A percentile compares a stretch with the other conserved stretches of the same genome.
These are phyloP conservation scores for Aspergillus baeticus DNA, from an alignment of 495 filamentous ascomycete species.

Conservation along the genomic window DNA sequence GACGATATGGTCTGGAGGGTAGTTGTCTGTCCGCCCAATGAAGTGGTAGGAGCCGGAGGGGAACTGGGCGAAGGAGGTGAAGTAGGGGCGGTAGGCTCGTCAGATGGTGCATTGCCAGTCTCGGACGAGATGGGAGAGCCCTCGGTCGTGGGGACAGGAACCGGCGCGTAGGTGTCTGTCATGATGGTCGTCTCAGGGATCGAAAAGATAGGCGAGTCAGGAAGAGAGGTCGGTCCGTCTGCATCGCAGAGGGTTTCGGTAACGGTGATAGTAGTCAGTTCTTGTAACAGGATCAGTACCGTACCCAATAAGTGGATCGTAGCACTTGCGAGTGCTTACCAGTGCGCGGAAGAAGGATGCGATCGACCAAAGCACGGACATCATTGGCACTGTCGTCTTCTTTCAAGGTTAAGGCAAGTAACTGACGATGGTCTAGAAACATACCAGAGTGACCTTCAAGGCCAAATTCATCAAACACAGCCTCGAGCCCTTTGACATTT, in stretches of 20 bases:
- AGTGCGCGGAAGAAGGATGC: slow-evolving; percentile 7
- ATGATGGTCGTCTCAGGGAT: slow-evolving; percentile 6
- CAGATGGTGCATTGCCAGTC: not conserved
- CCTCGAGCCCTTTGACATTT: not conserved
- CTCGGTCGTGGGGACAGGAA: not conserved
- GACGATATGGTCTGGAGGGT: slow-evolving; percentile 1
- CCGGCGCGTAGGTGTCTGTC: slow-evolving; percentile 11
- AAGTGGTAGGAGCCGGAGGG: not conserved
- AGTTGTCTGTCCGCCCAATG: not conserved
- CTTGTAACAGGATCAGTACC: slow-evolving; percentile 1
- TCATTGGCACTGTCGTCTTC: not conserved
- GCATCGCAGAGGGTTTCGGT: slow-evolving; percentile 23
- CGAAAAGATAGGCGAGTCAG: slow-evolving; percentile 2
- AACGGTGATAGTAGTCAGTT: slow-evolving; percentile 20
- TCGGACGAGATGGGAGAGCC: slow-evolving; percentile 3
- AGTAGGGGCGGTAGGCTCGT: not conserved
- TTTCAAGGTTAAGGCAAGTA: not conserved
- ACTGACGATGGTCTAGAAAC: not conserved
- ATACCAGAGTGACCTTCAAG: slow-evolving; percentile 4
- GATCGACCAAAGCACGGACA: not conserved
- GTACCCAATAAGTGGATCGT: not conserved
- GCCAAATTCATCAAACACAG: not conserved
- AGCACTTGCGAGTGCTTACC: slow-evolving; percentile 8
- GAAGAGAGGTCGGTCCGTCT: not conserved
- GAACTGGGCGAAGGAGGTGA: not conserved